Evolutionary conservation across 352 stramenopile genomes (phyloP).

Genomic region (Saprolegnia parasitica): DNA sequence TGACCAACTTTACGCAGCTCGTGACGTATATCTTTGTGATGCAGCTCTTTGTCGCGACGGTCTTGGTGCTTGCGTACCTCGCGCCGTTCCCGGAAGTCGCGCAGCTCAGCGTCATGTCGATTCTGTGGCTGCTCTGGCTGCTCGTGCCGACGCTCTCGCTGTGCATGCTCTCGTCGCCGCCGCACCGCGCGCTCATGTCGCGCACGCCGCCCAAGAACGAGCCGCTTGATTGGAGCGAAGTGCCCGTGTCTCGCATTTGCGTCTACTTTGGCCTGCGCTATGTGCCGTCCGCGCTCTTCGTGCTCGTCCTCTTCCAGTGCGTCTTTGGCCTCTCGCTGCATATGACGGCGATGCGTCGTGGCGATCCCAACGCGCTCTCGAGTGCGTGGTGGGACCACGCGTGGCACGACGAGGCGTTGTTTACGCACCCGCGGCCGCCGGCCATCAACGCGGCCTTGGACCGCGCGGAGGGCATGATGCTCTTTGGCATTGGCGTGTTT

Average conservation of each 20-base stretch:
- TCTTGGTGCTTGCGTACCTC: slow-evolving; percentile 62
- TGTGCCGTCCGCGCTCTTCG: slow-evolving; percentile 52
- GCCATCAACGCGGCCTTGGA: slow-evolving; percentile 53
- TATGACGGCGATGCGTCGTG: slow-evolving; percentile 31
- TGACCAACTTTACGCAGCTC: slow-evolving; percentile 84
- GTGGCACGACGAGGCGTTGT: slow-evolving; percentile 39
- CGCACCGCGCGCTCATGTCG: slow-evolving; percentile 75
- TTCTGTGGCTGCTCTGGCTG: slow-evolving; percentile 81
- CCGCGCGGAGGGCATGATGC: slow-evolving; percentile 69
- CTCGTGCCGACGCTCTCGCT: slow-evolving; percentile 71
- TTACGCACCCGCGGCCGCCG: slow-evolving; percentile 45
- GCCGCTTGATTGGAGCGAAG: slow-evolving; percentile 50
- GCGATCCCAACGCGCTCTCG: slow-evolving; percentile 1
- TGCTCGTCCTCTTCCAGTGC: slow-evolving; percentile 63
- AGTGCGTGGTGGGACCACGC: slow-evolving; percentile 20
- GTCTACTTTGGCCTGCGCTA: slow-evolving; percentile 71
- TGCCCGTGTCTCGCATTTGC: slow-evolving; percentile 45
- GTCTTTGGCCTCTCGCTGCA: slow-evolving; percentile 64
- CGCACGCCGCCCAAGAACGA: slow-evolving; percentile 83
- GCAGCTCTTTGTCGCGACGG: slow-evolving; percentile 69
- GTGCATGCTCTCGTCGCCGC: slow-evolving; percentile 66
- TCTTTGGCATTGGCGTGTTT: slow-evolving; percentile 60
- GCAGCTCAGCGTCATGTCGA: slow-evolving; percentile 65
- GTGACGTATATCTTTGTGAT: slow-evolving; percentile 82
- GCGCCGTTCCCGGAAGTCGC: slow-evolving; percentile 73